Evolutionary conservation across 352 stramenopile species (phyloP).

Genomic region (Pythium plurisporium): DNA sequence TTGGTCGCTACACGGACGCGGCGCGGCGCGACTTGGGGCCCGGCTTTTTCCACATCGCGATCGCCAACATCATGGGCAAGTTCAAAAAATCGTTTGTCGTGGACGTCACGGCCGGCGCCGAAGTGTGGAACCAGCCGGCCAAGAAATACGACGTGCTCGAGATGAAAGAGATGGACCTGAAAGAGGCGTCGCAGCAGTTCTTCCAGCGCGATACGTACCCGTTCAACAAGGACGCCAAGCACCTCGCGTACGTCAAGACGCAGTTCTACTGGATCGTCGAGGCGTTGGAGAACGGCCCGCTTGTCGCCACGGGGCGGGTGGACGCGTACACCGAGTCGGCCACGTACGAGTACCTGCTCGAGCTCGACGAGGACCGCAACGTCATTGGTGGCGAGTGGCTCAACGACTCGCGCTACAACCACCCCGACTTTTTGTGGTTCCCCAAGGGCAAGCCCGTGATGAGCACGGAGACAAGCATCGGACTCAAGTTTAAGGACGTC

Average conservation of each 20-base stretch:
- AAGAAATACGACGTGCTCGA: conserved; percentile 34
- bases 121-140: conserved; percentile 63
- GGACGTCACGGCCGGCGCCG: conserved; percentile 28
- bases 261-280: conserved; percentile 42
- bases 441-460: conserved; percentile 17
- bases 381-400: conserved; percentile 76
- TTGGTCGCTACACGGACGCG: conserved; percentile 36
- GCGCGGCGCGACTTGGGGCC: conserved; percentile 43
- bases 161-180: conserved; percentile 28
- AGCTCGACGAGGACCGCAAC: conserved; percentile 54
- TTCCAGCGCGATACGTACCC: conserved; percentile 29
- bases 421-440: conserved; percentile 74
- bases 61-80: conserved; percentile 41
- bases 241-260: conserved; percentile 39
- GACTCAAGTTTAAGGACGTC: conserved; percentile 18
- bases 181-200: conserved; percentile 18
- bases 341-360: conserved; percentile 52
- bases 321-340: conserved; percentile 32
- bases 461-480: conserved; percentile 4
- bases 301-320: conserved; percentile 24
- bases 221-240: conserved; percentile 24
- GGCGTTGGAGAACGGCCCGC: conserved; percentile 32
- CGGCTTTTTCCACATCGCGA: conserved; percentile 21
- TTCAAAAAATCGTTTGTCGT: conserved; percentile 34
- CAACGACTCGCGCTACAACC: conserved; percentile 38